Base-by-base conservation (phyloP, 2,329 filamentous ascomycete species). In the Juglanconis oblonga region DNA sequence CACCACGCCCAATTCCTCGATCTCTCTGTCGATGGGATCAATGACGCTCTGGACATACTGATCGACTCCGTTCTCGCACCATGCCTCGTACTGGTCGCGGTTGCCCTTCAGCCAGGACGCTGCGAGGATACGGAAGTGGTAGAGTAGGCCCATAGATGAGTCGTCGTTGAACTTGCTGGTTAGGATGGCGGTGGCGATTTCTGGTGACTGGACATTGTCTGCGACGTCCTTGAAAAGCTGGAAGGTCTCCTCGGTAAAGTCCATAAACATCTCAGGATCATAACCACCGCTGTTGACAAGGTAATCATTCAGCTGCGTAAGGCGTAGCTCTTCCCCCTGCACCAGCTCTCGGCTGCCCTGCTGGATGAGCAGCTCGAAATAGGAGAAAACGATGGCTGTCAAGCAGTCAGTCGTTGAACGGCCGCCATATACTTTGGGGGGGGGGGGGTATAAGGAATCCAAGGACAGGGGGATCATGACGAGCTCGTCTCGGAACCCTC, bases 371-470 rank as follows among this genome's bases (percentile, higher is more conserved):
- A 87, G 88, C 75, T 99, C 95, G 71, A 96, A 97, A 74, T 97
- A 98, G 65, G 87, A 88, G 74, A 96, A 99, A 31, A 88, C 92
- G 71, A 97, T 90, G 55, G 94, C 95, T 98, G 73, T 40, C 62
- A 44, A 50, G 57, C 55, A 49, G 47, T 63, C n/a, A 63, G 61
- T 14, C 32, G 14, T 36, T 35, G 9, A 31, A n/a, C 32, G 5
- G 24, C 33, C 14, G 35, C 31, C 42, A 32, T 5, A 17, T 17
- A 13, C 17, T 5, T 24, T 24, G 24, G 24, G 24, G 24, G 24
- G 24, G 24, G 1, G 24, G 24, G n/a, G 40, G 14, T 5, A 31
- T 13, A 17, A 38, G 36, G 33, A n/a, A 48, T 5, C 14, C 17
- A 10, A 48, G 13, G 32, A 47, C 3, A 17, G 33, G 38, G 35